Evolutionary conservation across 176 grass and related monocot species (phyloP), one percentile per base, ranked within the genome.

Genomic region (Rhynchospora pubera): DNA sequence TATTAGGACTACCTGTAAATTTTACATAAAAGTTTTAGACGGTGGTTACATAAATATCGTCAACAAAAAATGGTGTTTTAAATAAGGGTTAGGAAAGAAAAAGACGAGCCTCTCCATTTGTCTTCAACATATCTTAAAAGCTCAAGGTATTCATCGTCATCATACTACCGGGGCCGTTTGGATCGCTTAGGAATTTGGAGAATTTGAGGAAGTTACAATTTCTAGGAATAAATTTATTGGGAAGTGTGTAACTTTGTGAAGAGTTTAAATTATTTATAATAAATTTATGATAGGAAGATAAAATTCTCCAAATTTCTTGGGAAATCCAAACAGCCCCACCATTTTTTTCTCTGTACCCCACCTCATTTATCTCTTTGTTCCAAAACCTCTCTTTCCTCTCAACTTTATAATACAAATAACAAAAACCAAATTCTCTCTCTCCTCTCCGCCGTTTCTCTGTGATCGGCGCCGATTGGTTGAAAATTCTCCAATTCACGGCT

Each of bases 371-470:
- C 42, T 39, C 67, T 18, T 18, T 14, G 32, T 65, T 65, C 62
- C 26, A 28, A 65, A 65, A 65, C 62, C 15, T 34, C 0, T 28
- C 65, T 51, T 53, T 16, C 45, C 26, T 28, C 53, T 15, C 3
- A 30, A 53, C 5, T 53, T 53, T 28, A 26, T 75, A 13, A 22
- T 47, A 74, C 46, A 21, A 19, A 53, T 73, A 73, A 9, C 14
- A 75, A 53, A 67, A 90, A 78, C 45, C 70, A 70, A 65, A 84
- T 78, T 84, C 76, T 89, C 81, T 86, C 81, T 67, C 70, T 76
- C 59, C 45, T 42, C 9, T 62, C 9, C 75, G 57, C 48, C 67
- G 26, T 67, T 44, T 48, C 73, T 63, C 60, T 66, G 9, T 11
- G 59, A 47, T 5, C 53, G 45, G 65, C 9, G 56, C 44, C 5